phyloP scores from a whole-genome alignment of 148 eudicot genomes.

The Salicornia ramosissima region DNA sequence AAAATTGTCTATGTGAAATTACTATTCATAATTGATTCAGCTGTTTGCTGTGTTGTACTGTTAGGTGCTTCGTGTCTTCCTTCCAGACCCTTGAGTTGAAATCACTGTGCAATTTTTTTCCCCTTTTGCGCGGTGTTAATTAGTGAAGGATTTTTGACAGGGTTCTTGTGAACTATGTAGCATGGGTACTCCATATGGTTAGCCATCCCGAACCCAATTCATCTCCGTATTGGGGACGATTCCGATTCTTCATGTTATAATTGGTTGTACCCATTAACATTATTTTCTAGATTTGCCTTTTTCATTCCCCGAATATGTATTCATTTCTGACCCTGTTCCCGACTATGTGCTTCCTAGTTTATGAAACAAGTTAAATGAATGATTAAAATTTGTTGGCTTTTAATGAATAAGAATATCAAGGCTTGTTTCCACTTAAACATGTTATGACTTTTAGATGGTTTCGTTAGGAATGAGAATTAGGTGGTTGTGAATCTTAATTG shows the following conservation, averaged over 20 bases:
- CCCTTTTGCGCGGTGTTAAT: background rate
- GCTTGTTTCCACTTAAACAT: background rate
- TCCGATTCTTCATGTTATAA: no score
- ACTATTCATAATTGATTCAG: background rate
- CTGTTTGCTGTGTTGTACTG: background rate
- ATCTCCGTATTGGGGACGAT: no score
- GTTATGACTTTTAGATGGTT: background rate
- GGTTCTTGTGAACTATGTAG: background rate
- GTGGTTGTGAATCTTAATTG: background rate
- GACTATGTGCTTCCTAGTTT: no score
- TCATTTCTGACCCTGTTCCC: no score
- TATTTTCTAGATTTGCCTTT: no score
- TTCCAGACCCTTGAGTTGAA: background rate
- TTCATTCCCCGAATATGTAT: no score
- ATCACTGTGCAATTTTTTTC: background rate
- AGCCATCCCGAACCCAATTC: no score
- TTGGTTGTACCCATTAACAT: no score
- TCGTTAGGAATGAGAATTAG: background rate
- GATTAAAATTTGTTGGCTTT: background rate
- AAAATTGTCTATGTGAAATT: background rate
- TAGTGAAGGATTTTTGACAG: background rate
- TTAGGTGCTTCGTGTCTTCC: no score
- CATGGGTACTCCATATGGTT: no score
- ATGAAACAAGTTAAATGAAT: background rate
- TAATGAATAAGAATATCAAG: background rate